A percentile compares a stretch with the other conserved stretches of the same genome.
phyloP scores from a whole-genome alignment of 1,284 basidiomycete species.

The Leccinum angustisporum region DNA sequence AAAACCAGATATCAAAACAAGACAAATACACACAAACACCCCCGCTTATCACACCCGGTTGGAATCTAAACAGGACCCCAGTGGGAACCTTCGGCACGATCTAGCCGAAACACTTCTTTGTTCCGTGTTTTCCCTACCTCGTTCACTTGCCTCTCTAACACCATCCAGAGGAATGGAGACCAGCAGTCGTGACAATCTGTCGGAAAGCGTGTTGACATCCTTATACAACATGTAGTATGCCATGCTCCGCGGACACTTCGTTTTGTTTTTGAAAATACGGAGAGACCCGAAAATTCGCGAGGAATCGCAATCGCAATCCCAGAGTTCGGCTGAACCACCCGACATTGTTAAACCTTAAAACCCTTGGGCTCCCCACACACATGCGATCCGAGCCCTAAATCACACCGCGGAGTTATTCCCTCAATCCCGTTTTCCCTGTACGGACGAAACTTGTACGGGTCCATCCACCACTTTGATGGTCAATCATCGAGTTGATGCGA shows the following conservation, averaged over 20 bases:
- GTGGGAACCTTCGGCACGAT: constrained; percentile 25
- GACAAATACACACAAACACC: constrained; percentile 31
- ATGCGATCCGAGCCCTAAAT: neutral
- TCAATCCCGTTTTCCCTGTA: neutral
- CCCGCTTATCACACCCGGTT: constrained; percentile 21
- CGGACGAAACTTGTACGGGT: neutral
- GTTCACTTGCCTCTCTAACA: constrained; percentile 11
- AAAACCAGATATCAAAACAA: constrained; percentile 31
- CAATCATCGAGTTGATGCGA: neutral
- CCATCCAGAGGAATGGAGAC: constrained; percentile 8
- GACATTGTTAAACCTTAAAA: constrained; percentile 2
- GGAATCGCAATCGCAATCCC: neutral
- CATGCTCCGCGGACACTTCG: neutral
- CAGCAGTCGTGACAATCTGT: neutral
- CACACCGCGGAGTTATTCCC: neutral
- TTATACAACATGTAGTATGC: neutral
- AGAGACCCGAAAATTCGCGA: neutral
- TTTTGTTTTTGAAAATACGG: neutral
- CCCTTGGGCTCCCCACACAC: neutral
- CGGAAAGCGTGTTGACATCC: neutral
- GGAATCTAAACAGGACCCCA: constrained; percentile 26
- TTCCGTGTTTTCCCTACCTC: constrained; percentile 20
- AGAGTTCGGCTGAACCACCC: neutral
- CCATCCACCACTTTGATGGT: neutral
- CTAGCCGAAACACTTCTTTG: constrained; percentile 13